A percentile compares a stretch with the other conserved stretches of the same genome.
Evolutionary conservation across 345 rosid species (phyloP).

Genomic region (Noccaea bulbosa): DNA sequence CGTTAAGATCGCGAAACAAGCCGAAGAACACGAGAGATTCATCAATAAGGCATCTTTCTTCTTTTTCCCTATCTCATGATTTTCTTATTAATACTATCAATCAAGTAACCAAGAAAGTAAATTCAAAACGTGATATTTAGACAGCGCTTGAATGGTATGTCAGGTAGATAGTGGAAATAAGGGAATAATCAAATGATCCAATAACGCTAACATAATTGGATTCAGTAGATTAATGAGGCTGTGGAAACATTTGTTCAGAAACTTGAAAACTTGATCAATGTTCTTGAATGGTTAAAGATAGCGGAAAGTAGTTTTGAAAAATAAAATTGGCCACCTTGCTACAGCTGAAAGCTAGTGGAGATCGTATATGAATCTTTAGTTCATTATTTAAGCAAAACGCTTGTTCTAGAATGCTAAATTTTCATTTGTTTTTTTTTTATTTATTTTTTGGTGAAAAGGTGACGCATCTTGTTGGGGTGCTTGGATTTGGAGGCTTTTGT

Average conservation of each 20-base stretch:
- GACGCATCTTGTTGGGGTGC: slow-evolving; percentile 87
- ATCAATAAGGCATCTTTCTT: slow-evolving; percentile 64
- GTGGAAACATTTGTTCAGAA: not conserved
- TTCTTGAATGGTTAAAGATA: not conserved
- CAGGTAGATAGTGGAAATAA: not conserved
- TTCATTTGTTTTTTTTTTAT: not conserved
- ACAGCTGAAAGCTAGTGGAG: not conserved
- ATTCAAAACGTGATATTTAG: not conserved
- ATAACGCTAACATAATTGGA: not conserved
- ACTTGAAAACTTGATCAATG: no score
- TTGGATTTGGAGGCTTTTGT: slow-evolving; percentile 93
- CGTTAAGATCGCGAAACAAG: slow-evolving; percentile 89
- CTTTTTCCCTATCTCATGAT: not conserved
- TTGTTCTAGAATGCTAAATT: slow-evolving; percentile 29
- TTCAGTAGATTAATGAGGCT: not conserved
- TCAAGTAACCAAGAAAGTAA: not conserved
- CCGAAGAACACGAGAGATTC: slow-evolving; percentile 87
- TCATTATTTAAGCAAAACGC: not conserved
- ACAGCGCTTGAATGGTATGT: not conserved
- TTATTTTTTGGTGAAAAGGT: slow-evolving; percentile 49
- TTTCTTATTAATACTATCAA: not conserved
- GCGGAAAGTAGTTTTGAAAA: not conserved
- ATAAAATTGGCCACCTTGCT: not conserved
- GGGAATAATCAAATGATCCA: not conserved
- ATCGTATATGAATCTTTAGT: slow-evolving; percentile 14